phyloP scores from a whole-genome alignment of 805 yeast species.

The Cyberlindnera misumaiensis region DNA sequence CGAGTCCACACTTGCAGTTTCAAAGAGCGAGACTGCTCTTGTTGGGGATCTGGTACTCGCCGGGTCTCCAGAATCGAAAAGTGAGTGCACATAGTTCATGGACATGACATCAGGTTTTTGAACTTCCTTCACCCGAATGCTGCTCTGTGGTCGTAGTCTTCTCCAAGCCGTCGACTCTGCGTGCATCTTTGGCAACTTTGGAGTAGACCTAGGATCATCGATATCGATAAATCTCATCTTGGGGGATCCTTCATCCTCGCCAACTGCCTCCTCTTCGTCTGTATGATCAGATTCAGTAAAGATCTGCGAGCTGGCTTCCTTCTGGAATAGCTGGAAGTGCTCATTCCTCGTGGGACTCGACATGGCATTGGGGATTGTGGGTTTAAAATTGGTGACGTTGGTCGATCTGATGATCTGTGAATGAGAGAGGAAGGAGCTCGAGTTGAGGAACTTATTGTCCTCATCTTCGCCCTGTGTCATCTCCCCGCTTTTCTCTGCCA shows the following conservation, averaged over 20 bases:
- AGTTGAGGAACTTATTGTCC: slow-evolving; percentile 20
- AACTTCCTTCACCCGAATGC: slow-evolving; percentile 8
- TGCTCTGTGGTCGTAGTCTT: slow-evolving; percentile 19
- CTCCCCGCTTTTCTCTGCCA: slow-evolving; percentile 1
- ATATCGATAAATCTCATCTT: slow-evolving; percentile 18
- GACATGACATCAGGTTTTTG: slow-evolving; percentile 8
- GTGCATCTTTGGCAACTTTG: slow-evolving; percentile 27
- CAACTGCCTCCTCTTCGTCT: neutral
- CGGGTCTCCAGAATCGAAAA: slow-evolving; percentile 13
- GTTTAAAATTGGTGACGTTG: slow-evolving; percentile 15
- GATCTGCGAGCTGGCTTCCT: neutral
- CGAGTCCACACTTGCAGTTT: slow-evolving; percentile 8
- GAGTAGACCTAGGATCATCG: slow-evolving; percentile 22
- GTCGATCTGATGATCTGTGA: slow-evolving; percentile 21
- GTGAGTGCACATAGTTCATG: slow-evolving; percentile 17
- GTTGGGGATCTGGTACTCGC: slow-evolving; percentile 6
- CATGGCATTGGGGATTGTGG: slow-evolving; percentile 2
- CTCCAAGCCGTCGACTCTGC: slow-evolving; percentile 34
- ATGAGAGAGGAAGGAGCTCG: slow-evolving; percentile 22
- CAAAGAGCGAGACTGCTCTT: slow-evolving; percentile 19
- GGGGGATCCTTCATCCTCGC: slow-evolving; percentile 1
- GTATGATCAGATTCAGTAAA: neutral
- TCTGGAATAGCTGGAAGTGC: neutral
- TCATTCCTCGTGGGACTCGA: slow-evolving; percentile 17
- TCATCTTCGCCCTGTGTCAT: slow-evolving; percentile 7